phyloP scores from a whole-genome alignment of 2,329 filamentous ascomycete genomes.

The Alternaria brassicae region DNA sequence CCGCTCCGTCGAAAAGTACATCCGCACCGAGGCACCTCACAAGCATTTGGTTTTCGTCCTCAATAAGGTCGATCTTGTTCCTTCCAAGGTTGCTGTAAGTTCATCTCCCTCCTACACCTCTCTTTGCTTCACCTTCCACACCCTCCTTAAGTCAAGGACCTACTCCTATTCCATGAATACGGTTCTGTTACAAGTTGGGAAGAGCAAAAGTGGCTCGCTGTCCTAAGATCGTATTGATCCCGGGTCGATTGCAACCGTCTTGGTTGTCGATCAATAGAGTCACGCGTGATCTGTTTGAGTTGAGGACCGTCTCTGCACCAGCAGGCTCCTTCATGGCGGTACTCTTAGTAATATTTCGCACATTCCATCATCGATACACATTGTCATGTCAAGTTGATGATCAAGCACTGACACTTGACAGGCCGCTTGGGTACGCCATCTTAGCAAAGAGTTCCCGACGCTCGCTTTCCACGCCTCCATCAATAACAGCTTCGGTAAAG shows the following conservation, averaged over 20 bases:
- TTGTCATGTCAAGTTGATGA: conserved; percentile 24
- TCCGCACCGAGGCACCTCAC: conserved; percentile 90
- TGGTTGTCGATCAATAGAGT: conserved; percentile 81
- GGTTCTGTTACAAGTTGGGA: conserved; percentile 99
- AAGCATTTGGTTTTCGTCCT: conserved; percentile 92
- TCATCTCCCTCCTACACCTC: background rate
- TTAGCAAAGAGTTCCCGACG: conserved; percentile 92
- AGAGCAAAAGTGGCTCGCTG: conserved; percentile 82
- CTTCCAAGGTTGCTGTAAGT: conserved; percentile 94
- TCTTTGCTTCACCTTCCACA: conserved; percentile 26
- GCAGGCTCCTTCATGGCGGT: conserved; percentile 69
- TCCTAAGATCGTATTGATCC: conserved; percentile 67
- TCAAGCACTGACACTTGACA: conserved; percentile 53
- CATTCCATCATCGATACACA: conserved; percentile 57
- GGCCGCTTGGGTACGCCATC: conserved; percentile 89
- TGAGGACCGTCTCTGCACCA: conserved; percentile 78
- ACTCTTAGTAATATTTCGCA: conserved; percentile 99
- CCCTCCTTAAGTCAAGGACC: conserved; percentile 92
- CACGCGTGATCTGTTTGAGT: conserved; percentile 92
- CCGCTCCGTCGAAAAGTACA: conserved; percentile 89
- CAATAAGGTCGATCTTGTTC: conserved; percentile 93
- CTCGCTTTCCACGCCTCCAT: conserved; percentile 94
- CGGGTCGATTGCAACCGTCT: conserved; percentile 83
- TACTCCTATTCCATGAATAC: conserved; percentile 75
- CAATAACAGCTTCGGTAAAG: conserved; percentile 96